phyloP scores from a whole-genome alignment of 495 filamentous ascomycete species.

The Pyronema omphalodes region DNA sequence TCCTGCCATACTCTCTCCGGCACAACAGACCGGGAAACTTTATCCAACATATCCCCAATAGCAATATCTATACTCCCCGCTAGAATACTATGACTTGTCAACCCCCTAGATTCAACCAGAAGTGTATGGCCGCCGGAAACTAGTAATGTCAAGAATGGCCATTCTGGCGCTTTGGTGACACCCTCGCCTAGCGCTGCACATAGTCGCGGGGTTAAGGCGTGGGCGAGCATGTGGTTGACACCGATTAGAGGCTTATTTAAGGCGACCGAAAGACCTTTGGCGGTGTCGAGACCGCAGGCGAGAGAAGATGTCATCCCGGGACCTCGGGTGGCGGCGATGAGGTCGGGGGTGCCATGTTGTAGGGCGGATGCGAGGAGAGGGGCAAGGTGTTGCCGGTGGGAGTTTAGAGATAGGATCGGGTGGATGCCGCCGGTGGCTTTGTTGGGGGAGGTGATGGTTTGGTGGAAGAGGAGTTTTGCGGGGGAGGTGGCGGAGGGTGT shows the following conservation, averaged over 20 bases:
- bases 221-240: constrained; percentile 95
- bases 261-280: constrained; percentile 71
- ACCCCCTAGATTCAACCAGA: constrained; percentile 47
- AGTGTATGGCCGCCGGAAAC: constrained; percentile 86
- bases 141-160: constrained; percentile 80
- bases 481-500: constrained; percentile 33
- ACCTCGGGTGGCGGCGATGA: constrained; percentile 71
- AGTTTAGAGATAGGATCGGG: constrained; percentile 51
- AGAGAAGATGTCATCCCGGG: constrained; percentile 72
- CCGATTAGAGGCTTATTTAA: constrained; percentile 67
- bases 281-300: constrained; percentile 56
- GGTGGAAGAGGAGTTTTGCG: constrained; percentile 53
- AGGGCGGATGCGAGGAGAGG: constrained; percentile 47
- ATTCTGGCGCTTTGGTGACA: constrained; percentile 27
- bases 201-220: constrained; percentile 75
- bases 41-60: constrained; percentile 72
- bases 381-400: constrained; percentile 51
- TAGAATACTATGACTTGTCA: constrained; percentile 52
- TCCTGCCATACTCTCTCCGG: constrained; percentile 29
- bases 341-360: constrained; percentile 42
- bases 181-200: constrained; percentile 36
- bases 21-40: constrained; percentile 55
- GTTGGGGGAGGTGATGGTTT: constrained; percentile 66
- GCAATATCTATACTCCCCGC: constrained; percentile 56
- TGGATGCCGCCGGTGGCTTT: constrained; percentile 54